A percentile compares a stretch with the other conserved stretches of the same genome.
These are phyloP conservation scores for Aspergillus hiratsukae DNA, from an alignment of 2,329 filamentous ascomycete genomes.

Conservation along the genomic window DNA sequence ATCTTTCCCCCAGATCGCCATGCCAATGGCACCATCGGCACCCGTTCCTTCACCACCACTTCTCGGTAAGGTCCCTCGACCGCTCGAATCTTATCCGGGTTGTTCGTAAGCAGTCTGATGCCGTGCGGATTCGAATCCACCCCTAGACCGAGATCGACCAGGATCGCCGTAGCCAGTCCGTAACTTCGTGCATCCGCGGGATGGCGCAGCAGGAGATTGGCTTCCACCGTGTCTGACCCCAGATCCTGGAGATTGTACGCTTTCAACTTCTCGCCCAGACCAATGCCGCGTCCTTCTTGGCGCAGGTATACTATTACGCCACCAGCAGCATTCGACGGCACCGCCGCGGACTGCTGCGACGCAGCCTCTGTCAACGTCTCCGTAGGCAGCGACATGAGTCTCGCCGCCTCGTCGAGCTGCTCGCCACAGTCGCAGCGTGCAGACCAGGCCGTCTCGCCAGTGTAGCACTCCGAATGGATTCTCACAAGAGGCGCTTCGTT, in stretches of 20 bases:
- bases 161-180: constrained; percentile 91
- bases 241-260: constrained; percentile 97
- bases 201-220: constrained; percentile 83
- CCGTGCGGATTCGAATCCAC: constrained; percentile 56
- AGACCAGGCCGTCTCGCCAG: constrained; percentile 96
- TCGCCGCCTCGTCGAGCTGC: constrained; percentile 91
- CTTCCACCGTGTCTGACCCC: constrained; percentile 95
- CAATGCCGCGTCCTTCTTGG: constrained; percentile 94
- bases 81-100: constrained; percentile 92
- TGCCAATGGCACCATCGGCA: constrained; percentile 91
- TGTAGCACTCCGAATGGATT: constrained; percentile 98
- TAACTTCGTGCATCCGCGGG: constrained; percentile 94
- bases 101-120: constrained; percentile 85
- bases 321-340: constrained; percentile 55
- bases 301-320: constrained; percentile 94
- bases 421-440: constrained; percentile 97
- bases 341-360: constrained; percentile 21
- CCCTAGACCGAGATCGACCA: constrained; percentile 73
- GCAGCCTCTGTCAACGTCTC: constrained; percentile 27
- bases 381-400: constrained; percentile 74
- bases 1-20: constrained; percentile 76
- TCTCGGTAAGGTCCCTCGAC: constrained; percentile 89
- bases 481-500: constrained; percentile 68
- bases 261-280: constrained; percentile 90
- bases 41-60: constrained; percentile 79